Base-by-base conservation (phyloP, 2,329 filamentous ascomycete species). In the Fusarium marasasianum region DNA sequence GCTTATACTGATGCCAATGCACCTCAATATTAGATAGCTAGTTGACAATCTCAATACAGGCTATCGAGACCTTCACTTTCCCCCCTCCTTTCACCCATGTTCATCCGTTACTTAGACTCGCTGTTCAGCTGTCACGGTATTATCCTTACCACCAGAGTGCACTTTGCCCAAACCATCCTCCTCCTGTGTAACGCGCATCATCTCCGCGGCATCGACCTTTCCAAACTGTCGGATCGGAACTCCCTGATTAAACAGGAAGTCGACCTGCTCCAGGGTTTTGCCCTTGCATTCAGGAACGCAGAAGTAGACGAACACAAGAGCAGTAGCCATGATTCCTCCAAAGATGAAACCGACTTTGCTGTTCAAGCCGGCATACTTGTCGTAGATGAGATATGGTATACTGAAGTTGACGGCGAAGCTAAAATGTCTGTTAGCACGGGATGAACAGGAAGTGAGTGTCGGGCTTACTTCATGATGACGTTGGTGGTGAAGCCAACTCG, bases 341-440 rank as follows among this genome's bases (percentile, higher is more conserved):
- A 77, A 77, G 6, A 77, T 77, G 53, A 77, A 77, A 1, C 73
- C 73, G 4, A 77, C 71, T 11, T 70, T 70, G 22, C 73, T 76
- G 13, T 66, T 64, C 5, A 77, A 18, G 4, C 72, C 75, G 1
- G 69, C 76, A 13, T 76, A 76, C n/a, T 71, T 20, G 17, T 65
- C 66, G 24, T 64, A 75, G 11, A 76, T 61, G 10, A 77, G 73
- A 29, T 77, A 77, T 0, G 75, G 75, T 3, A 77, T 75, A 1
- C 24, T 66, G 22, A 77, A 77, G 22, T 76, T 77, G 18, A 77
- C 75, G 1, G 66, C 11, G 14, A 77, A 77, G 31, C 75, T 76
- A 3, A 15, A 1, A 10, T 0, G 0, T 10, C 6, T 29, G 20
- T 59, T 13, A 59, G 56, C 5, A 26, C 4, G 8, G 9, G 1